Conservation (phyloP, 1,139 yeast species). For the Yamadazyma dendronema region DNA sequence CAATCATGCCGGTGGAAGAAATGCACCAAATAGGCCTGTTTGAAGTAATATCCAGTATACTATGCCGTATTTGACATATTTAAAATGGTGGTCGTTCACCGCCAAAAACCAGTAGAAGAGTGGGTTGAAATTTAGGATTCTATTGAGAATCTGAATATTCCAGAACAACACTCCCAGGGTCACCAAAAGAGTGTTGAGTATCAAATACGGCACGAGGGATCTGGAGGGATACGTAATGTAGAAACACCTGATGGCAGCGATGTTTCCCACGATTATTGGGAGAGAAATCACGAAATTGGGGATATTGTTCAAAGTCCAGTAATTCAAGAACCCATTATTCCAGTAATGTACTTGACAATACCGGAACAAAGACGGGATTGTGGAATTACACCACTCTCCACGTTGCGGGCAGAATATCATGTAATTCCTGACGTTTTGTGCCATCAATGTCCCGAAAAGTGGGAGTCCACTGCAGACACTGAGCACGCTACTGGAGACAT, state of each 20-base stretch:
- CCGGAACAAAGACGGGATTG: constrained; percentile 62
- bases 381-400: constrained; percentile 71
- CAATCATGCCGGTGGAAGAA: constrained; percentile 70
- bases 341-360: constrained; percentile 82
- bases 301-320: constrained; percentile 78
- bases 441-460: constrained; percentile 46
- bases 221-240: constrained; percentile 35
- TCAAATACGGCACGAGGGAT: constrained; percentile 29
- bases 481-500: neutral
- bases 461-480: constrained; percentile 52
- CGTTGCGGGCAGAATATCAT: constrained; percentile 62
- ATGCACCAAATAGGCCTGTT: constrained; percentile 59
- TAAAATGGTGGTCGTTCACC: constrained; percentile 5
- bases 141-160: constrained; percentile 83
- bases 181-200: constrained; percentile 42
- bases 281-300: constrained; percentile 81
- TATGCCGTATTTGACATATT: constrained; percentile 19
- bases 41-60: constrained; percentile 58
- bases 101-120: constrained; percentile 72
- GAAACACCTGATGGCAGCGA: constrained; percentile 31
- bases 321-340: constrained; percentile 76
- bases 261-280: constrained; percentile 55
- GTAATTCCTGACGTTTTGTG: constrained; percentile 55
- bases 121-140: constrained; percentile 78
- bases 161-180: constrained; percentile 59